Conservation (phyloP, 2,329 filamentous ascomycete genomes). For the Penicillium sp. region DNA sequence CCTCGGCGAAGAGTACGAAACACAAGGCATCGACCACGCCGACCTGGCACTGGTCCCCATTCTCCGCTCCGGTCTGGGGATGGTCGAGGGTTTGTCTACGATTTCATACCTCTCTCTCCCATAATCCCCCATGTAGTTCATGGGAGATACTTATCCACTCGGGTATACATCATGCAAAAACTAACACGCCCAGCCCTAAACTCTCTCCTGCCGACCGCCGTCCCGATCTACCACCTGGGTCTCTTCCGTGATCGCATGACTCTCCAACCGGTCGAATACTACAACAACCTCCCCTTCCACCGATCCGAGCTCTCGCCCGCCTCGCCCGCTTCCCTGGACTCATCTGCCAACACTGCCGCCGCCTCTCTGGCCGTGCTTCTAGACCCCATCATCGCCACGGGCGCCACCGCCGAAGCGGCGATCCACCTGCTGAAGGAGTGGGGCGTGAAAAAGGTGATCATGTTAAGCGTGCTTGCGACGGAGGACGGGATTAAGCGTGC, state of each 20-base stretch:
- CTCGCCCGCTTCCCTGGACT: conserved; percentile 25
- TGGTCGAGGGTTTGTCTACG: conserved; percentile 70
- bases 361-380: conserved; percentile 74
- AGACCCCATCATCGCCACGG: conserved; percentile 91
- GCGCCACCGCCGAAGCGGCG: conserved; percentile 82
- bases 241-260: conserved; percentile 88
- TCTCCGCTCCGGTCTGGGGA: conserved; percentile 84
- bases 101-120: background rate
- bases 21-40: conserved; percentile 60
- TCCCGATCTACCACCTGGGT: conserved; percentile 88
- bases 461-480: conserved; percentile 73
- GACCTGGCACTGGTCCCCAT: conserved; percentile 84
- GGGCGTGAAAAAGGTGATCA: conserved; percentile 79
- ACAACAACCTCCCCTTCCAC: conserved; percentile 86
- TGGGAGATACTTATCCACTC: too few species aligned
- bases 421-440: conserved; percentile 88
- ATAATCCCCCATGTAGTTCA: background rate
- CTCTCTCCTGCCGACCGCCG: conserved; percentile 73
- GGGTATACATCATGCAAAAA: background rate
- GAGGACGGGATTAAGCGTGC: conserved; percentile 67
- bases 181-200: conserved; percentile 61
- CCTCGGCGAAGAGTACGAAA: conserved; percentile 72
- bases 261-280: conserved; percentile 91
- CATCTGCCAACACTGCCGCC: conserved; percentile 38
- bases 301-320: conserved; percentile 30